These are phyloP conservation scores for Discostella pseudostelligera DNA, from an alignment of 108 stramenopile genomes.

Conservation along the genomic window DNA sequence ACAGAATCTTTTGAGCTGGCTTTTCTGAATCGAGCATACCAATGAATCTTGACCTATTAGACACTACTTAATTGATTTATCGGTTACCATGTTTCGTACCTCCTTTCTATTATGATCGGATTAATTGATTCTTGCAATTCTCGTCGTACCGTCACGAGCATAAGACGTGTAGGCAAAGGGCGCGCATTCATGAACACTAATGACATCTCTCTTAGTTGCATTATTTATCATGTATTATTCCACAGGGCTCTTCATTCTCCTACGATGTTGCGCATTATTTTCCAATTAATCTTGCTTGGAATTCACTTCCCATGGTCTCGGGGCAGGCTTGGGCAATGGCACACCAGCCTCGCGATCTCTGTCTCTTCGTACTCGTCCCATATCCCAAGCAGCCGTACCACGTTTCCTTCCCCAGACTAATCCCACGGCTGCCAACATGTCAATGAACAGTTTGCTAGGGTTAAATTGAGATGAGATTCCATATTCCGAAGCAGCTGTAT, in stretches of 20 bases:
- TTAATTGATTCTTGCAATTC: no score
- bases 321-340: constrained; percentile 76
- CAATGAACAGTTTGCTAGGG: constrained; percentile 96
- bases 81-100: no score
- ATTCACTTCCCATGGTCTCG: constrained; percentile 85
- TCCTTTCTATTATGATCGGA: no score
- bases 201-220: no score
- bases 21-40: background rate
- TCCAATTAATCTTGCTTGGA: constrained; percentile 23
- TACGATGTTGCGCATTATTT: background rate
- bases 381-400: constrained; percentile 89
- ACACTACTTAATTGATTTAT: background rate
- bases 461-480: constrained; percentile 96
- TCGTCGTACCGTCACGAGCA: no score
- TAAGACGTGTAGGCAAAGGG: no score
- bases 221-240: background rate
- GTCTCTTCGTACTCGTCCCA: constrained; percentile 85
- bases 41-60: background rate
- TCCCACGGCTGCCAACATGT: constrained; percentile 78
- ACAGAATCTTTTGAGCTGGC: no score
- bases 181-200: no score
- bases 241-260: background rate
- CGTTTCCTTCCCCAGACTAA: constrained; percentile 92
- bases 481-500: constrained; percentile 88
- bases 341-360: constrained; percentile 67